Conservation (phyloP, 352 stramenopile species). For the Globisporangium iwayamae region DNA sequence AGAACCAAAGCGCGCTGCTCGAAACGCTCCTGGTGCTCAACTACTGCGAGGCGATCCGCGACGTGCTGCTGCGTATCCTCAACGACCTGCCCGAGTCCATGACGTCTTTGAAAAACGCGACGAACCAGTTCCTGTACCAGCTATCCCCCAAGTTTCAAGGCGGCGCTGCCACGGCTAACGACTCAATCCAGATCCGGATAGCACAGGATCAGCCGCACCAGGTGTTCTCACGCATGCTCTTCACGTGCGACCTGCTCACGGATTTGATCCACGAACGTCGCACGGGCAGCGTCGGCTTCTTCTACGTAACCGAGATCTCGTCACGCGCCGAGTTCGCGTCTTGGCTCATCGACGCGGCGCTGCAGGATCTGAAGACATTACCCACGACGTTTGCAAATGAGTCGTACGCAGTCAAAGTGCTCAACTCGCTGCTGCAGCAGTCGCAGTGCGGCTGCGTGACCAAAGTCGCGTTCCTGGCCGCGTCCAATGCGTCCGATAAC, state of each 20-base stretch:
- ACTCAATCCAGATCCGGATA: constrained; percentile 22
- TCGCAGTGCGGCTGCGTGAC: constrained; percentile 67
- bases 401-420: constrained; percentile 67
- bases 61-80: constrained; percentile 52
- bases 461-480: constrained; percentile 38
- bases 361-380: constrained; percentile 43
- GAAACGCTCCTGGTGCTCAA: constrained; percentile 56
- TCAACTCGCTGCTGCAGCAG: constrained; percentile 76
- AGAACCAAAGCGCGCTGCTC: constrained; percentile 37
- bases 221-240: constrained; percentile 67
- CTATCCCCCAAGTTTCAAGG: constrained; percentile 30
- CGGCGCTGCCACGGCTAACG: background rate
- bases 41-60: constrained; percentile 63
- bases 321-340: constrained; percentile 25
- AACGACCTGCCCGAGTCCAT: constrained; percentile 35
- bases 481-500: background rate
- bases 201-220: constrained; percentile 36
- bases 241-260: constrained; percentile 74
- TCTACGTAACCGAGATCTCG: constrained; percentile 40
- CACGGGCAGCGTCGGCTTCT: constrained; percentile 50
- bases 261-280: constrained; percentile 73
- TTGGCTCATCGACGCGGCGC: constrained; percentile 39
- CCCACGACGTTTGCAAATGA: constrained; percentile 66
- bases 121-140: constrained; percentile 44
- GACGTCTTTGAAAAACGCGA: constrained; percentile 20